A percentile compares a stretch with the other conserved stretches of the same genome.
phyloP scores from a whole-genome alignment of 768 basidiomycete genomes.

The Russula olivacea region DNA sequence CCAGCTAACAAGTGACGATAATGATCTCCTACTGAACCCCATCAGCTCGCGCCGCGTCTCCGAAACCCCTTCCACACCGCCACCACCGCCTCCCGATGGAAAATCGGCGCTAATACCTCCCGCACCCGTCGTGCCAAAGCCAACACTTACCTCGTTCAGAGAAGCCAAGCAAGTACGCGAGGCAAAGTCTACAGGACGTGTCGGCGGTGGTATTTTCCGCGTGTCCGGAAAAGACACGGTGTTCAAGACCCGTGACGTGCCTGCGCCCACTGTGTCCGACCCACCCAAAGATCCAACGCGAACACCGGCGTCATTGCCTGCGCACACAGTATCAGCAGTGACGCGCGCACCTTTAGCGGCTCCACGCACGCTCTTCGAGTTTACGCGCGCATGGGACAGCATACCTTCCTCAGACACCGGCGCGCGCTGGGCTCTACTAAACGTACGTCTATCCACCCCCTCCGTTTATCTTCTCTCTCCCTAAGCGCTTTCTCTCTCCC shows the following conservation, averaged over 20 bases:
- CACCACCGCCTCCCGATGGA: background rate
- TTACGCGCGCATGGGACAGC: conserved; percentile 54
- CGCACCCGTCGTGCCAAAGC: conserved; percentile 13
- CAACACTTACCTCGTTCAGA: conserved; percentile 41
- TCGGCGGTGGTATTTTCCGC: conserved; percentile 71
- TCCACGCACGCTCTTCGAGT: conserved; percentile 45
- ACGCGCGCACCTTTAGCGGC: conserved; percentile 34
- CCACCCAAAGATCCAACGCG: background rate
- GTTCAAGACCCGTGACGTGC: conserved; percentile 36
- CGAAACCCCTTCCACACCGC: background rate
- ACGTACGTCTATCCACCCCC: conserved; percentile 39
- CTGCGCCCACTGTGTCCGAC: background rate
- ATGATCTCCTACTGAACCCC: conserved; percentile 18
- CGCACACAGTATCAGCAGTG: conserved; percentile 16
- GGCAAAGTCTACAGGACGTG: conserved; percentile 34
- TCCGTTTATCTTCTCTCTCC: background rate
- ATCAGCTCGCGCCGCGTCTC: conserved; percentile 23
- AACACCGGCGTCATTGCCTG: conserved; percentile 2
- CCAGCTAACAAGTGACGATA: background rate
- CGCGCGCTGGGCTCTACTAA: conserved; percentile 53
- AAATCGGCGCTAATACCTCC: conserved; percentile 7
- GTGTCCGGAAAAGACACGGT: conserved; percentile 55
- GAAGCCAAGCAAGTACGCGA: conserved; percentile 56
- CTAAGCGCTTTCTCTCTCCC: background rate
- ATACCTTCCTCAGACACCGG: conserved; percentile 30